Evolutionary conservation across 2,329 filamentous ascomycete genomes (phyloP).

Genomic region (Phyllosticta citriasiana): DNA sequence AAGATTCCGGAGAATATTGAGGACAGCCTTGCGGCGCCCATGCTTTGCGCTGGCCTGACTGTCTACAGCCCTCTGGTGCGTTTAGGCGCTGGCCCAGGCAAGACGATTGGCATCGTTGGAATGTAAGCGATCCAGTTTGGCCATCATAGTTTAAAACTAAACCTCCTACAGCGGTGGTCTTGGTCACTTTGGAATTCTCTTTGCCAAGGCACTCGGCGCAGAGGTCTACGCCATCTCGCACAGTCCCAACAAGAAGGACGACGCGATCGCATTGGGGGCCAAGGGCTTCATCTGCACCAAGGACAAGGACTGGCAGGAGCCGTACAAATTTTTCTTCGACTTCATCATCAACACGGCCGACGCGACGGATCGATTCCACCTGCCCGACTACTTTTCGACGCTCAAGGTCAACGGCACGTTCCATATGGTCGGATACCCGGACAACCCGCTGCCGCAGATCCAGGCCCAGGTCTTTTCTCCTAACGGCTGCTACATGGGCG

Average conservation of each 20-base stretch:
- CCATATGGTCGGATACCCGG: constrained; percentile 71
- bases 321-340: constrained; percentile 54
- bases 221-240: constrained; percentile 54
- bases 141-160: constrained; percentile 10
- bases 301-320: constrained; percentile 49
- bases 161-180: constrained; percentile 44
- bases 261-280: constrained; percentile 49
- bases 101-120: constrained; percentile 68
- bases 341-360: constrained; percentile 68
- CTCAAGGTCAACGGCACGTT: constrained; percentile 75
- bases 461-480: constrained; percentile 63
- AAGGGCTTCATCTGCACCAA: constrained; percentile 50
- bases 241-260: constrained; percentile 49
- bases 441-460: constrained; percentile 61
- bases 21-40: constrained; percentile 55
- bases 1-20: constrained; percentile 66
- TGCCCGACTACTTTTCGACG: constrained; percentile 62
- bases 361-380: constrained; percentile 57
- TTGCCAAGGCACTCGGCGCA: constrained; percentile 52
- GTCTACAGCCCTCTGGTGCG: constrained; percentile 68
- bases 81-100: constrained; percentile 65
- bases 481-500: constrained; percentile 54
- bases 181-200: constrained; percentile 59
- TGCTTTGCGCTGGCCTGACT: constrained; percentile 79
- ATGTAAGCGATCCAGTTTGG: constrained; percentile 32